phyloP scores from a whole-genome alignment of 2,329 filamentous ascomycete genomes.

The Talaromyces sp. region DNA sequence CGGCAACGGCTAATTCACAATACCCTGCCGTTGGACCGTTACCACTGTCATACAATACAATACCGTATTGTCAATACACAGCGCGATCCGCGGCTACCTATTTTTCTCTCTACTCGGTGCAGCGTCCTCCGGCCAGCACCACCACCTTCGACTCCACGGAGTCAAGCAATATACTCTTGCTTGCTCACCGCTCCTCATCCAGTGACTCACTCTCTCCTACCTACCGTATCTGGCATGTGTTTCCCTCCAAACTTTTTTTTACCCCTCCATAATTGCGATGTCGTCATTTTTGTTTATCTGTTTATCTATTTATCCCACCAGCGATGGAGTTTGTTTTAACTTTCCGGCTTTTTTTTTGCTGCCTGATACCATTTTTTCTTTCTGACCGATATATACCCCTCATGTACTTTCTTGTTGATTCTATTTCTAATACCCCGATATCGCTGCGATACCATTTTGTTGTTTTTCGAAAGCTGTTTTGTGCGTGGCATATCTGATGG shows the following conservation, averaged over 20 bases:
- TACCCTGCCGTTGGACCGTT: background rate
- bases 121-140: background rate
- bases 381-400: slow-evolving; percentile 8
- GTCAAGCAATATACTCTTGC: background rate
- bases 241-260: background rate
- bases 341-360: background rate
- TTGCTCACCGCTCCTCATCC: slow-evolving; percentile 1
- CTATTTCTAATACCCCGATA: slow-evolving; percentile 8
- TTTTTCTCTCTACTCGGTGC: background rate
- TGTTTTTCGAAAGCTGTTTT: background rate
- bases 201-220: slow-evolving; percentile 1
- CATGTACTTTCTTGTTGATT: slow-evolving; percentile 9
- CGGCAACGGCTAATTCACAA: background rate
- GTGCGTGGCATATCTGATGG: slow-evolving; percentile 2
- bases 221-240: slow-evolving; percentile 6
- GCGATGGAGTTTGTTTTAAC: background rate
- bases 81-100: slow-evolving; percentile 7
- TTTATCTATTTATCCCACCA: background rate
- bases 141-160: background rate
- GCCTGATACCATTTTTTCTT: background rate
- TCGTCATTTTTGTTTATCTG: background rate
- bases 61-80: slow-evolving; percentile 1
- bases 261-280: background rate
- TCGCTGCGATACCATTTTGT: slow-evolving; percentile 11
- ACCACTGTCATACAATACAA: slow-evolving; percentile 1